Conservation (phyloP, 2,329 filamentous ascomycete species). For the Exophiala sp. region DNA sequence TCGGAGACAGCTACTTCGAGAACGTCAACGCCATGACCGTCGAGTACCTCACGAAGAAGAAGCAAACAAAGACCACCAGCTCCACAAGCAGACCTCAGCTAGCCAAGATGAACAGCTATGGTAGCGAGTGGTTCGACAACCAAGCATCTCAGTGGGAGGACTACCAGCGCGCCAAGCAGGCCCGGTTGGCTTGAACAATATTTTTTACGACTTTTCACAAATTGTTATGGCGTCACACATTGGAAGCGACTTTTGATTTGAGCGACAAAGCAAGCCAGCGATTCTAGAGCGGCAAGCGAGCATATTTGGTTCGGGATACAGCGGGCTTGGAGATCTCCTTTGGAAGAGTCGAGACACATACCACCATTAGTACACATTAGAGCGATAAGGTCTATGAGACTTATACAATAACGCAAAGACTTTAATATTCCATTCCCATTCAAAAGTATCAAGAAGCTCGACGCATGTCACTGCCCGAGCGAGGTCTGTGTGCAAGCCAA, state of each 20-base stretch:
- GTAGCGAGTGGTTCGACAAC: slow-evolving; percentile 17
- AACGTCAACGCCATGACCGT: slow-evolving; percentile 4
- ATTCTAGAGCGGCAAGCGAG: no score
- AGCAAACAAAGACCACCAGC: not conserved
- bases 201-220: not conserved
- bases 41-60: slow-evolving; percentile 7
- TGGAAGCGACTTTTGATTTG: not conserved
- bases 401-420: no score
- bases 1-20: slow-evolving; percentile 11
- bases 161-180: slow-evolving; percentile 13
- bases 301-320: not conserved
- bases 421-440: no score
- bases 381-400: no score
- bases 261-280: not conserved
- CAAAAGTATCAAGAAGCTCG: no score
- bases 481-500: no score
- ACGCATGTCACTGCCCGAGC: no score
- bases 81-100: not conserved
- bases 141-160: slow-evolving; percentile 16
- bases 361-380: no score
- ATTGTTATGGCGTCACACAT: not conserved
- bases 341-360: no score
- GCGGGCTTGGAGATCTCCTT: not conserved
- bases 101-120: slow-evolving; percentile 11
- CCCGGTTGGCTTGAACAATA: slow-evolving; percentile 6